Percentiles rank a stretch among this genome's conserved stretches.
Conservation (phyloP, 331 rosid species). For the Quercus tomentella region DNA sequence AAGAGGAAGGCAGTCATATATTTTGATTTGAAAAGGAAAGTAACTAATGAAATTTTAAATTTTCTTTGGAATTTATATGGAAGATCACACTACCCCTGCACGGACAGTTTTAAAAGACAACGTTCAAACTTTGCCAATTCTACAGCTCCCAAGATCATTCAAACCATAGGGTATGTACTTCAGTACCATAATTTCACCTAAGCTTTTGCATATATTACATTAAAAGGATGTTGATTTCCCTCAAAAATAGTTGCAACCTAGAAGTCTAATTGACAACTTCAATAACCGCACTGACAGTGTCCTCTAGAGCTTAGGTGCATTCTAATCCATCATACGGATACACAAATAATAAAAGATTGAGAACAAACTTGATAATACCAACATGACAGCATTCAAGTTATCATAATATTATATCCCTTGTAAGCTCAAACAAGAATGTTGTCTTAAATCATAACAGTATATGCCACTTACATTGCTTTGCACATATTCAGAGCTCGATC, state of each 20-base stretch:
- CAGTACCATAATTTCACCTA: no score
- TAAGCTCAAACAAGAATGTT: neutral
- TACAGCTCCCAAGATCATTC: neutral
- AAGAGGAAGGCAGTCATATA: neutral
- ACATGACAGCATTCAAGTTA: neutral
- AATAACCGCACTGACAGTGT: neutral
- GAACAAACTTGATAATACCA: neutral
- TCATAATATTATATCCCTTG: neutral
- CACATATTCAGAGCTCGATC: conserved; percentile 83
- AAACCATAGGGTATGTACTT: neutral
- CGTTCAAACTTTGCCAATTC: no score
- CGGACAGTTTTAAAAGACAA: neutral
- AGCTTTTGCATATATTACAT: no score
- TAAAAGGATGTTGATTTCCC: no score
- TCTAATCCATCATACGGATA: neutral
- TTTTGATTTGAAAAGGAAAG: neutral
- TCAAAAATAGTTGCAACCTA: no score
- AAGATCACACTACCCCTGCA: neutral
- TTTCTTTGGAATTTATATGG: neutral
- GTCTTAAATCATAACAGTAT: neutral
- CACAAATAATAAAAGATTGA: neutral
- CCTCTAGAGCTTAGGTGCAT: neutral
- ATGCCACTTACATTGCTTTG: conserved; percentile 80
- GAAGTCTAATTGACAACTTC: neutral
- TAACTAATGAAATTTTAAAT: neutral